These are phyloP conservation scores for Ceratobasidium sp. DNA, from an alignment of 1,284 basidiomycete genomes.

Conservation along the genomic window DNA sequence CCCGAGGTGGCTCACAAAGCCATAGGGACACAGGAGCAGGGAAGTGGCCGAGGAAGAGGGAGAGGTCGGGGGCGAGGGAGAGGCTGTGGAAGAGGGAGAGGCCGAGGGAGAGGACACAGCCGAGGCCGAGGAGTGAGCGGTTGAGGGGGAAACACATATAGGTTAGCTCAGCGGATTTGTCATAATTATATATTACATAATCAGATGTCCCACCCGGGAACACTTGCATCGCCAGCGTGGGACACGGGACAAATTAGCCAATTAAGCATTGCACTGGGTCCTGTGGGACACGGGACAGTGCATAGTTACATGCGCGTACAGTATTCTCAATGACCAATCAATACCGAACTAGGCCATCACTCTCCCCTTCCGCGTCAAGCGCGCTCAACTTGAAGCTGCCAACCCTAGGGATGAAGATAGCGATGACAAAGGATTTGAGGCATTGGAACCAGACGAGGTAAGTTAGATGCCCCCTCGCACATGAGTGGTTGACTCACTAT, in stretches of 20 bases:
- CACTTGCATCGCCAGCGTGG: background rate
- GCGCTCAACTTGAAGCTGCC: too few relatives aligned
- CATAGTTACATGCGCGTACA: slow-evolving; percentile 4
- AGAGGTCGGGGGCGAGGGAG: too few relatives aligned
- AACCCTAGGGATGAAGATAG: background rate
- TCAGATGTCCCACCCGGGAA: background rate
- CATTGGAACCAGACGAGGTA: background rate
- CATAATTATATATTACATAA: slow-evolving; percentile 8
- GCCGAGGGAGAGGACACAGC: background rate
- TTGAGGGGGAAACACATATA: too few relatives aligned
- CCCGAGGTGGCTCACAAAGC: too few relatives aligned
- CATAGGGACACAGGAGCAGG: too few relatives aligned
- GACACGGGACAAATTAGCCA: background rate
- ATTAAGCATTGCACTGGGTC: background rate
- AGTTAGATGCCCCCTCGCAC: background rate
- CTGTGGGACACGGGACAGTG: slow-evolving; percentile 2
- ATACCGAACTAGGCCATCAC: too few relatives aligned
- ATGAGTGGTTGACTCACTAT: background rate
- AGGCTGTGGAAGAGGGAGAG: background rate
- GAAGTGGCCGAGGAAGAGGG: too few relatives aligned
- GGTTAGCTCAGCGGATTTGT: background rate
- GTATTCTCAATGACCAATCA: background rate
- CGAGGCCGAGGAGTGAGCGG: too few relatives aligned
- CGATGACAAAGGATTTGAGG: background rate
- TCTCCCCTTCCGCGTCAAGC: too few relatives aligned